Base-by-base conservation (phyloP, 2,329 filamentous ascomycete species). In the Pseudogymnoascus destructans region DNA sequence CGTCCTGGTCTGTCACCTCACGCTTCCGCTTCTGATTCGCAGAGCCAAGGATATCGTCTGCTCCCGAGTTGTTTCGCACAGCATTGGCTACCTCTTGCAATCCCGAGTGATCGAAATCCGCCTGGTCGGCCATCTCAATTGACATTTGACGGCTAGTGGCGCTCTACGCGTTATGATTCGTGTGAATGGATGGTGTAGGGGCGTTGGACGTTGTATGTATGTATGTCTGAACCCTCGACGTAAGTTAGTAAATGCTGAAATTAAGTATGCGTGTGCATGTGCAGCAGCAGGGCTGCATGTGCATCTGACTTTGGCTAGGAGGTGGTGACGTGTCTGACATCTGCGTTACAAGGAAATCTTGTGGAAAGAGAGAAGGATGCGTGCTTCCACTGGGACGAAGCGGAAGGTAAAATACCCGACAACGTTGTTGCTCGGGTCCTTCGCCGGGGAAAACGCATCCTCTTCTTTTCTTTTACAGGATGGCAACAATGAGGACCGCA, bases 81-180 rank as follows among this genome's bases (percentile, higher is more conserved):
- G 68, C 67, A 61, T 70, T 69, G 36, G 68, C 69, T 57, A 70
- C 67, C 55, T 70, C 66, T 61, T 70, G 67, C 63, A 70, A 64
- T 59, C 68, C 67, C 46, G 66, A 68, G 58, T 68, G 65, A 59
- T 69, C 67, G 59, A 69, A 65, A 60, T 70, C 68, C 61, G 68
- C 65, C 30, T 61, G 58, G 59, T 70, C 68, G 57, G 68, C 64
- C 67, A 70, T 70, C 60, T 62, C 59, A 57, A 63, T 40, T 38
- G 60, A 59, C 58, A 61, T 61, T 58, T 38, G 57, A 10, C 57
- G 25, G 60, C 59, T 63, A 55, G 63, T 64, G 62, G 64, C 59
- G 59, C 59, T 62, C 56, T 63, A 60, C 64, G 62, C 59, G 59
- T 62, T 62, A 60, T 66, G 64, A 68, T 65, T 67, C 64, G 54